Conservation (phyloP, 768 basidiomycete species). For the Kwoniella mangroviensis region DNA sequence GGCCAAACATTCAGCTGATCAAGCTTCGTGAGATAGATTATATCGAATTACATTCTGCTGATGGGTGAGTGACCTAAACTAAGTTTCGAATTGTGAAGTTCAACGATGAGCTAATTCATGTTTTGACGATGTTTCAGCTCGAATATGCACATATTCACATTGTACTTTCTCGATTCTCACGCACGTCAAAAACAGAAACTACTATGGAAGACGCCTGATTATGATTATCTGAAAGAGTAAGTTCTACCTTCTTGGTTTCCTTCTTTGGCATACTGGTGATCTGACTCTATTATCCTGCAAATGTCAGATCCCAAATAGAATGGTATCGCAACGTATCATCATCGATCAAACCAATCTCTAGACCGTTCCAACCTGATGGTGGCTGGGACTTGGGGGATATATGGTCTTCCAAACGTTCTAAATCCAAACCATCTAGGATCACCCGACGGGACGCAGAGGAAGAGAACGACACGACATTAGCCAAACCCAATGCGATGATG, state of each 20-base stretch:
- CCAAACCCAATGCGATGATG: constrained; percentile 94
- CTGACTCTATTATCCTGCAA: constrained; percentile 10
- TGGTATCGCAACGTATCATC: constrained; percentile 88
- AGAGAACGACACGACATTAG: constrained; percentile 59
- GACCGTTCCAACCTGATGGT: constrained; percentile 81
- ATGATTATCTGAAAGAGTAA: constrained; percentile 81
- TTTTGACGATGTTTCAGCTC: constrained; percentile 62
- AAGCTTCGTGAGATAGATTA: constrained; percentile 60
- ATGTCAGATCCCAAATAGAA: constrained; percentile 72
- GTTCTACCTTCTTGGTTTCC: constrained; percentile 30
- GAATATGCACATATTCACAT: constrained; percentile 81
- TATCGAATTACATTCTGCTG: constrained; percentile 79
- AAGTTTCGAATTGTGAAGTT: constrained; percentile 35
- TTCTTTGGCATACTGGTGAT: neutral
- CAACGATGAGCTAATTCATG: neutral
- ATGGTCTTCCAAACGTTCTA: constrained; percentile 60
- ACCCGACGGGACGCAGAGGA: constrained; percentile 43
- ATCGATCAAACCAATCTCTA: constrained; percentile 71
- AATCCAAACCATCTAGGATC: constrained; percentile 56
- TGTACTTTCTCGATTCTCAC: constrained; percentile 91
- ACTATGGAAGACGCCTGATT: constrained; percentile 70
- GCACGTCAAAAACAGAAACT: constrained; percentile 62
- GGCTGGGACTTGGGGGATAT: constrained; percentile 69
- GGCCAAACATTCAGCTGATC: constrained; percentile 1
- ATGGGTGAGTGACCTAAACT: constrained; percentile 65